A percentile compares a stretch with the other conserved stretches of the same genome.
phyloP scores from a whole-genome alignment of 805 yeast species.

The Cyberlindnera xishuangbannaensis region DNA sequence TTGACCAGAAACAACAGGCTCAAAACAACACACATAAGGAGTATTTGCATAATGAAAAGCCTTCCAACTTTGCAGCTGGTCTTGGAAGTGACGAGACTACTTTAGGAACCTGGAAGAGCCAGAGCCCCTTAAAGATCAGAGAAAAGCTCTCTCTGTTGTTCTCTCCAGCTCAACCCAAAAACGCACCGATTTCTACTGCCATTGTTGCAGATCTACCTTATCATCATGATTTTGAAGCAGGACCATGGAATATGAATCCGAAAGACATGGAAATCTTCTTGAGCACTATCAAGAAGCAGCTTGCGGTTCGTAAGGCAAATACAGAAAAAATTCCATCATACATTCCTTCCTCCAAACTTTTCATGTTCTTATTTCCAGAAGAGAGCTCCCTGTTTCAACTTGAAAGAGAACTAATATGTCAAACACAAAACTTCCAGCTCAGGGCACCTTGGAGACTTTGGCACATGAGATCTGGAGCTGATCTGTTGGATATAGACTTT shows the following conservation, averaged over 20 bases:
- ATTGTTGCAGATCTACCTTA: too few species aligned
- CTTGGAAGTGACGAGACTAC: neutral
- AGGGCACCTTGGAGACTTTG: conserved; percentile 3
- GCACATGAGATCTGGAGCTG: conserved; percentile 1
- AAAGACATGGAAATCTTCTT: conserved; percentile 5
- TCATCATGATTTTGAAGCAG: neutral
- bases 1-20: neutral
- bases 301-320: neutral
- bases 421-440: conserved; percentile 1
- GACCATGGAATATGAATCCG: neutral
- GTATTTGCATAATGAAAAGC: neutral
- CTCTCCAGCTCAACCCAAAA: neutral
- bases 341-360: conserved; percentile 6
- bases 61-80: neutral
- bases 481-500: too few species aligned
- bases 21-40: neutral
- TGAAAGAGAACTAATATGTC: conserved; percentile 3
- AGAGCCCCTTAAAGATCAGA: conserved; percentile 9
- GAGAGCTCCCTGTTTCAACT: conserved; percentile 2
- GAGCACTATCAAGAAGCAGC: conserved; percentile 10
- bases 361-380: conserved; percentile 7
- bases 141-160: conserved; percentile 7
- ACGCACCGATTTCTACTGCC: neutral
- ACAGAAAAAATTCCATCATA: conserved; percentile 1
- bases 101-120: conserved; percentile 1